Base-by-base conservation (phyloP, 2,329 filamentous ascomycete species). In the Clonostachys solani region DNA sequence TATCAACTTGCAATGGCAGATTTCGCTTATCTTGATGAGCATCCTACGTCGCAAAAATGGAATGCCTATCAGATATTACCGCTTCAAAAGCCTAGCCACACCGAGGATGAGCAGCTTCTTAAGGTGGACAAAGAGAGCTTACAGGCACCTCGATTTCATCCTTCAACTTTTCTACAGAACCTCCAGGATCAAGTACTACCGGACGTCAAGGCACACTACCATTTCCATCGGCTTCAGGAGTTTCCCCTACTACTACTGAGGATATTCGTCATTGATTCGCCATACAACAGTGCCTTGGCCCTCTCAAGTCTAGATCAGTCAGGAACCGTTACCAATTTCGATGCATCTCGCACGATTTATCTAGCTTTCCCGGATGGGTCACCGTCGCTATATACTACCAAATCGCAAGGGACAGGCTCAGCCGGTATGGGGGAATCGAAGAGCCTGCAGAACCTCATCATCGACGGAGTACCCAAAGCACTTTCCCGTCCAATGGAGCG, bases 191-290 rank as follows among this genome's bases (percentile, higher is more conserved):
- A 92, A 59, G 78, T 91, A 16, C 74, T 89, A 2, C 87, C 89
- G 2, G 78, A 94, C 49, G 80, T 92, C 55, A 95, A 94, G 64
- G 87, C 87, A 6, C 88, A 95, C 65, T 94, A 89, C 63, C 85
- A 89, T 56, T 80, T 94, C 50, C 83, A 87, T 54, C 80, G 85
- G n/a, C 85, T 87, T 46, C 74, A 78, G 46, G 73, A 76, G 2
- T 72, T 87, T n/a, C 81, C 87, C 0, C 70, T 94, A 5, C 77
- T 88, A 1, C 73, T 94, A 23, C 69, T 95, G n/a, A 83, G 89
- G 44, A 83, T 95, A 42, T 87, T 90, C 57, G 80, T 92, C 49
- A 72, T 90, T 52, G 86, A 94, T 61, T 89, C 88, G 2, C 89
- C 89, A 0, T 95, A 95, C 62, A 87, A 86, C 54, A 81, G 80